These are phyloP conservation scores for Drechslerella dactyloides DNA, from an alignment of 2,329 filamentous ascomycete species.

Conservation along the genomic window DNA sequence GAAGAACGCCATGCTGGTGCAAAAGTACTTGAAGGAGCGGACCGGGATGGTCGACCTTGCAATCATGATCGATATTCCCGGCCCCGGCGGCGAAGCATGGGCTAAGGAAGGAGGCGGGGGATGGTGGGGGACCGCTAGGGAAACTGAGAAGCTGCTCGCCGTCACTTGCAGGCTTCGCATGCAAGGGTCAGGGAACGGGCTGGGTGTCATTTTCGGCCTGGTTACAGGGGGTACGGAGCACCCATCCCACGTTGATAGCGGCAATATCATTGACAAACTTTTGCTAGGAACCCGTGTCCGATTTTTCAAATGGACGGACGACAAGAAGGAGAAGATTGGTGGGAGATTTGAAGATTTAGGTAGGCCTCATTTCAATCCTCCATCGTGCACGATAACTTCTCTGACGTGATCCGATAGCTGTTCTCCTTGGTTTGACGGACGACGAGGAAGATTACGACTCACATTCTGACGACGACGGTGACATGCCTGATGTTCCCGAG, in stretches of 20 bases:
- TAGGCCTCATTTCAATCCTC: constrained; percentile 3
- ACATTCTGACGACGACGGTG: constrained; percentile 32
- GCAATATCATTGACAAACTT: not conserved
- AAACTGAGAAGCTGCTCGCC: constrained; percentile 40
- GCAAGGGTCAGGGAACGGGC: constrained; percentile 35
- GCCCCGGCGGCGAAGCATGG: constrained; percentile 42
- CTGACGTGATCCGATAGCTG: constrained; percentile 15
- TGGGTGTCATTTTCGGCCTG: constrained; percentile 45
- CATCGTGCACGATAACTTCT: not conserved
- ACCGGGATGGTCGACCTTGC: constrained; percentile 42
- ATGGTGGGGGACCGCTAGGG: constrained; percentile 44
- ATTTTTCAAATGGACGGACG: constrained; percentile 48
- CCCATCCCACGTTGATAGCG: not conserved
- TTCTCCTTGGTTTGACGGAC: constrained; percentile 41
- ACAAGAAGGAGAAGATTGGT: constrained; percentile 31
- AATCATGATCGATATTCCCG: constrained; percentile 40
- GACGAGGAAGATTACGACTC: constrained; percentile 48
- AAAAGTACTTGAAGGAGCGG: constrained; percentile 43
- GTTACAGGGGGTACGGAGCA: constrained; percentile 35
- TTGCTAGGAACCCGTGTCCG: constrained; percentile 39
- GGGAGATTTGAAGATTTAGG: constrained; percentile 42
- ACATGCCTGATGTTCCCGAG: constrained; percentile 9
- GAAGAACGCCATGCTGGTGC: constrained; percentile 47
- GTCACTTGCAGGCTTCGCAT: constrained; percentile 46
- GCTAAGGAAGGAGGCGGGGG: constrained; percentile 43